Evolutionary conservation across 2,329 filamentous ascomycete genomes (phyloP).

Genomic region (Mycosphaerella sp.): DNA sequence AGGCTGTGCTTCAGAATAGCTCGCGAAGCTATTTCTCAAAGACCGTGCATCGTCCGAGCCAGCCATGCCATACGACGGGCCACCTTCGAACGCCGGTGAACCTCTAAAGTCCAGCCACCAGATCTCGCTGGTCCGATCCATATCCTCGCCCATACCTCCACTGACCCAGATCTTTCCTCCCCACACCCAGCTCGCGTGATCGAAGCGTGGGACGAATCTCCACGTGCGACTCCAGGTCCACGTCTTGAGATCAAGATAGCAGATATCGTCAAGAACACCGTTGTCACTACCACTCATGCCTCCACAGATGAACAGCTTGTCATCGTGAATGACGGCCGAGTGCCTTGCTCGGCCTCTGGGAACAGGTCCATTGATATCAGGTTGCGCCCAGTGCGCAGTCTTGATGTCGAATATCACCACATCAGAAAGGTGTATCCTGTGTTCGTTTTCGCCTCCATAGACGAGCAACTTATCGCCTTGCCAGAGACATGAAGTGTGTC

Average conservation of each 20-base stretch:
- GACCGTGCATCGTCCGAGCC: conserved; percentile 32
- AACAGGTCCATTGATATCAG: conserved; percentile 73
- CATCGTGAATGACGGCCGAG: conserved; percentile 88
- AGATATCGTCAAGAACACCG: conserved; percentile 89
- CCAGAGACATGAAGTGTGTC: conserved; percentile 94
- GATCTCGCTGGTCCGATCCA: conserved; percentile 93
- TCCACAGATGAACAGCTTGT: conserved; percentile 92
- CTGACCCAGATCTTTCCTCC: conserved; percentile 93
- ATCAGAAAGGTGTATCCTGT: conserved; percentile 89
- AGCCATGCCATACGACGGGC: conserved; percentile 27
- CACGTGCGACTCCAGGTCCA: conserved; percentile 96
- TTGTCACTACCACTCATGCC: conserved; percentile 93
- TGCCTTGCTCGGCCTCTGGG: conserved; percentile 89
- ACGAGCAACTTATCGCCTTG: conserved; percentile 92
- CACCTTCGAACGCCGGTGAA: conserved; percentile 64
- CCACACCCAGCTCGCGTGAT: conserved; percentile 92
- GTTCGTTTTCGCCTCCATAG: conserved; percentile 97
- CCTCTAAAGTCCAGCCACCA: conserved; percentile 97
- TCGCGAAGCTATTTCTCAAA: conserved; percentile 28
- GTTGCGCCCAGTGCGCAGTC: conserved; percentile 91
- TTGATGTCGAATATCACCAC: conserved; percentile 93
- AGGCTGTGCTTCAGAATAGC: conserved; percentile 23
- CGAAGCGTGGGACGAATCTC: conserved; percentile 91
- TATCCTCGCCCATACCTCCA: conserved; percentile 87
- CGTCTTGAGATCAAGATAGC: conserved; percentile 92